Percentiles rank a stretch among this genome's conserved stretches.
Evolutionary conservation across 805 yeast species (phyloP).

Genomic region (Pichia deserticola): DNA sequence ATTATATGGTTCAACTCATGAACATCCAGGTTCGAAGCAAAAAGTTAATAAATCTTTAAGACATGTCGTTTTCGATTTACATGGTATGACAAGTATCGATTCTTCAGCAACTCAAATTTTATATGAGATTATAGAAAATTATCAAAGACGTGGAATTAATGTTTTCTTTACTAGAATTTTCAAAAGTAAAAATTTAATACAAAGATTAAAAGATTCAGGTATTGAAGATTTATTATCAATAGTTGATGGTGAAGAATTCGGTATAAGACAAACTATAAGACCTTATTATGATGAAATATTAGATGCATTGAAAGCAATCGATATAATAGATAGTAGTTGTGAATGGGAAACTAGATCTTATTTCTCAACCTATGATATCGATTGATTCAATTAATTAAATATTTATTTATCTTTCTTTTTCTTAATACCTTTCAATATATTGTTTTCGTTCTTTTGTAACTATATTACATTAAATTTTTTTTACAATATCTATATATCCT

Average conservation of each 20-base stretch:
- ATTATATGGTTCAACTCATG: slow-evolving; percentile 62
- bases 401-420: neutral
- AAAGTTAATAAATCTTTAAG: slow-evolving; percentile 35
- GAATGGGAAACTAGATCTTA: slow-evolving; percentile 16
- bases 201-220: slow-evolving; percentile 49
- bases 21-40: slow-evolving; percentile 55
- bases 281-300: slow-evolving; percentile 47
- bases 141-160: slow-evolving; percentile 44
- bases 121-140: slow-evolving; percentile 49
- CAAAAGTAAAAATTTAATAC: slow-evolving; percentile 36
- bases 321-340: slow-evolving; percentile 24
- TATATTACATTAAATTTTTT: too few relatives aligned
- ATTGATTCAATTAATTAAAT: slow-evolving; percentile 5
- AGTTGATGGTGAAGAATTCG: slow-evolving; percentile 21
- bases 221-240: slow-evolving; percentile 33
- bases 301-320: slow-evolving; percentile 46
- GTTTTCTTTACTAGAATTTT: slow-evolving; percentile 61
- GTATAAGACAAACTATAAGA: slow-evolving; percentile 26
- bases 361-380: slow-evolving; percentile 13
- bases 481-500: neutral
- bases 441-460: too few relatives aligned
- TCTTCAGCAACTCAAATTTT: slow-evolving; percentile 73
- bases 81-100: slow-evolving; percentile 77
- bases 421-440: too few relatives aligned
- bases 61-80: slow-evolving; percentile 64